Base-by-base conservation (phyloP, 345 rosid species). In the Capsella bursapastoris region DNA sequence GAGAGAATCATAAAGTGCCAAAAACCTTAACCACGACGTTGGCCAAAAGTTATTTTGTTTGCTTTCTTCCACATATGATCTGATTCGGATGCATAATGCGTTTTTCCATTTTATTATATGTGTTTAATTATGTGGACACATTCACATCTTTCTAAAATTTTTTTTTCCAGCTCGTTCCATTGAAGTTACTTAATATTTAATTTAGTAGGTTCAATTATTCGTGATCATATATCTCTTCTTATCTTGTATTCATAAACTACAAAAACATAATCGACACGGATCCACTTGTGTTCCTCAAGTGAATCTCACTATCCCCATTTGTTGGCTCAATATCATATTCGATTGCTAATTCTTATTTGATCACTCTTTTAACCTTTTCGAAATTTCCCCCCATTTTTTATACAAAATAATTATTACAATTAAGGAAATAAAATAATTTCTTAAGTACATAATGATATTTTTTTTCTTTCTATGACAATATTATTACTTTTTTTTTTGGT, bases 41-140 rank as follows among this genome's bases (percentile, higher is more conserved):
- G 71, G 80, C 80, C 76, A 70, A 70, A 76, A 77, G 80, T 40
- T 57, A 2, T 38, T 76, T 77, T 77, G 76, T 70, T 77, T 64
- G 38, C 29, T 70, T 63, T 70, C 47, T 29, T 77, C 53, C 80
- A 48, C 76, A 49, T 77, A 77, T 70, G 76, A 77, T 77, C 76
- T 9, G 76, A 64, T 64, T 57, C 71, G 80, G 76, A 77, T 49
- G 45, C 71, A 76, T 76, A 47, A 71, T 70, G 71, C 76, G 71
- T 5, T 48, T 76, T 57, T 64, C 76, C 60, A 70, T 64, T 38
- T 70, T 37, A 27, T 64, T 37, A 6, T 37, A 6, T 63, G 29
- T 64, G 67, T 57, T 22, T 22, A 22, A 22, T 22, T 40, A 70
- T 70, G 71, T 64, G 66, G 71, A 76, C 59, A 64, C 37, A 56